Evolutionary conservation across 225 moss, liverwort and hornwort genomes (phyloP), one percentile per base, ranked within the genome.

Genomic region (Straminergon stramineum): DNA sequence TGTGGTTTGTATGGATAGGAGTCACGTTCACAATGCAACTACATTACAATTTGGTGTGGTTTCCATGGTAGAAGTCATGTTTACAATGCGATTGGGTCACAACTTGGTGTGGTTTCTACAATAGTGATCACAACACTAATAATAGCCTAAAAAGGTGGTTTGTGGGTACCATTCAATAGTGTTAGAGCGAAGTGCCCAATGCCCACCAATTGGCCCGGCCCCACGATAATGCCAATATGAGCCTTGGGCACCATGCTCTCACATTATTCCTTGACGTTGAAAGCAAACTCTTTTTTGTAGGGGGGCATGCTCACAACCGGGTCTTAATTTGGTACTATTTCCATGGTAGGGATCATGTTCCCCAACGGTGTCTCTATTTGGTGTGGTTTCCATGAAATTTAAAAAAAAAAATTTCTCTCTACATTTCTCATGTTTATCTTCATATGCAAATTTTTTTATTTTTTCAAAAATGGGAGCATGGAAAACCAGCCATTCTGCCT

Each of bases 191-290:
- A 3, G 15, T 70, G 5, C 1, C 39, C 13, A 70, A 70, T 5
- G 24, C 41, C 15, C 1, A 24, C 39, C 15, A 11, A 2, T 48
- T 48, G 48, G 48, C 48, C 48, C n/a, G 39, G 7, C 13, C 3
- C 24, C 4, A 14, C 23, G 7, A 11, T 67, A 67, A 3, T 67
- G 20, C 20, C 3, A 67, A 37, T 67, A 67, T 67, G 35, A 35
- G 3, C 20, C 3, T 10, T 67, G 2, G 6, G 6, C 35, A 20
- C 67, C 4, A 35, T 6, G 3, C 1, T 35, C 1, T 12, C 0
- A 1, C 6, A 68, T 7, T 68, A 3, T n/a, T 67, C 37, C 2
- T 37, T 68, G 6, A 37, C 18, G n/a, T 11, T 37, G 6, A 37
- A 32, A 32, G 5, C 32, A 8, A 17, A 34, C 13, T 22, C 11